Base-by-base conservation (phyloP, 2,329 filamentous ascomycete genomes). In the Phaeoacremonium minimum region DNA sequence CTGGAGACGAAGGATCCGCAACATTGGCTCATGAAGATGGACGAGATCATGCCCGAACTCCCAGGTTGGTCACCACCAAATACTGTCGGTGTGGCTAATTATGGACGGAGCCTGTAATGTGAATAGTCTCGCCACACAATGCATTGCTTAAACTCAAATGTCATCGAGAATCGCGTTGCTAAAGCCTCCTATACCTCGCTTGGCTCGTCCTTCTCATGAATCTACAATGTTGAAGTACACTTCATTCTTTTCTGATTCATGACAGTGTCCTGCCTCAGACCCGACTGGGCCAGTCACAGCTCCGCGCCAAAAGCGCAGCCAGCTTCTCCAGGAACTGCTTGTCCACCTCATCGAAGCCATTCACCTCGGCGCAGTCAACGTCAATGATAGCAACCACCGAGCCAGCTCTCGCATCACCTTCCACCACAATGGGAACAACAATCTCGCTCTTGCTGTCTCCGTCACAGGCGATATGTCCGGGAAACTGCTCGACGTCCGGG, bases 391-490 rank as follows among this genome's bases (percentile, higher is more conserved):
- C 41, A 18, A 85, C 80, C 6, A 84, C 63, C 64, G 75, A 66
- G 16, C 41, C 12, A 33, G 35, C 5, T 36, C 30, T 11, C 18
- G 22, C 22, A n/a, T 45, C 51, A 7, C 46, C 52, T 40, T 34
- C 49, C 32, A 46, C 45, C 43, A 46, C 52, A 43, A 91, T 74
- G 3, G 87, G 87, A 33, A 91, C 86, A 14, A 93, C 87, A 55
- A 93, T 82, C 66, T 93, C 87, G 55, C 86, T 90, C 63, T 69
- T 76, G 50, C 78, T 87, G 39, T 78, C 82, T 4, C 77, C 75
- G 57, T 93, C 87, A 56, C 87, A 91, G 8, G 87, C 85, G 52
- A 93, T 90, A 55, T 91, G 87, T 3, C 85, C 86, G 0, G 84
- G 83, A 51, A 91, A 91, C 35, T 63, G 53, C 30, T 87, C 80